These are phyloP conservation scores for Striga asiatica DNA, from an alignment of 257 asterid genomes.

Conservation along the genomic window DNA sequence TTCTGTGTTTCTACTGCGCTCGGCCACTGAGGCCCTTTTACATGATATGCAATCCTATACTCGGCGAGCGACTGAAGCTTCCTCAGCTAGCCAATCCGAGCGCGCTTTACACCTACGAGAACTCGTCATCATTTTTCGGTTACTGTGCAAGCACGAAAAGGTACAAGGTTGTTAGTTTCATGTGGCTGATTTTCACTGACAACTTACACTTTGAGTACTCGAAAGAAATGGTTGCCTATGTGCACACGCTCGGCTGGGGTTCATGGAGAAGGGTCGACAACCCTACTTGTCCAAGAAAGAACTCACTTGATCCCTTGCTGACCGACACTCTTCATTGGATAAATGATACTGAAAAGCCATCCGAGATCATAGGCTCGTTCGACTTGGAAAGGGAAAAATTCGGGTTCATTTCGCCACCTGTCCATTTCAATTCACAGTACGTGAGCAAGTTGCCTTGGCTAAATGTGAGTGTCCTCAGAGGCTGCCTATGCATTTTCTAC, in stretches of 20 bases:
- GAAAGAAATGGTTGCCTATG: slow-evolving; percentile 18
- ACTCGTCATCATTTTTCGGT: slow-evolving; percentile 32
- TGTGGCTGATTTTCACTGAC: slow-evolving; percentile 13
- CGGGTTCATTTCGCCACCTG: slow-evolving; percentile 27
- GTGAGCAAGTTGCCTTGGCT: slow-evolving; percentile 29
- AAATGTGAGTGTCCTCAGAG: slow-evolving; percentile 32
- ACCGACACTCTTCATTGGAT: slow-evolving; percentile 40
- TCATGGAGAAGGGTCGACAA: slow-evolving; percentile 34
- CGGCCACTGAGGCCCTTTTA: slow-evolving; percentile 20
- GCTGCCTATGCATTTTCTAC: slow-evolving; percentile 39
- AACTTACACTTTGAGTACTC: background rate
- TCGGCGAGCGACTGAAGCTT: slow-evolving; percentile 22
- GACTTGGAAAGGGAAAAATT: slow-evolving; percentile 36
- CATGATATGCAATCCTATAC: slow-evolving; percentile 37
- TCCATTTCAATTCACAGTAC: slow-evolving; percentile 26
- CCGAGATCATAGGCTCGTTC: slow-evolving; percentile 33
- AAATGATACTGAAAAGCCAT: slow-evolving; percentile 23
- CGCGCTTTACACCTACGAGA: slow-evolving; percentile 15
- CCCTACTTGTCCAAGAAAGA: slow-evolving; percentile 23
- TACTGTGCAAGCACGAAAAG: slow-evolving; percentile 28
- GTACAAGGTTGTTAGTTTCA: slow-evolving; percentile 41
- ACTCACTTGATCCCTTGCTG: slow-evolving; percentile 36
- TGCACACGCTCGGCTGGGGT: slow-evolving; percentile 37
- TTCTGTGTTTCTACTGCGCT: slow-evolving; percentile 29
- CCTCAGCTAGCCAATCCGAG: slow-evolving; percentile 10